Evolutionary conservation across 345 rosid genomes (phyloP).

Genomic region (Linum trigynum): DNA sequence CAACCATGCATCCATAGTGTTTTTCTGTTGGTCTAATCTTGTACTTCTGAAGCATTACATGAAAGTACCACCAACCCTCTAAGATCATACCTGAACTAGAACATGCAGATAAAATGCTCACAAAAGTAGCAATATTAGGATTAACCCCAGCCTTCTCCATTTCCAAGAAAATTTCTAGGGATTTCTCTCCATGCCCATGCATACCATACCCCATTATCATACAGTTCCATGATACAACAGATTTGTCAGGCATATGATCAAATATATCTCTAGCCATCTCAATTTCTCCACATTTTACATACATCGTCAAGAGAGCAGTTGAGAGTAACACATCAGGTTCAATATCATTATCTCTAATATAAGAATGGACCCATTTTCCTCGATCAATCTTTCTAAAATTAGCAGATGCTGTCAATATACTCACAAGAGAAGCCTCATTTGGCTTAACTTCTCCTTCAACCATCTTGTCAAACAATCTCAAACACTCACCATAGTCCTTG

Average conservation of each 20-base stretch:
- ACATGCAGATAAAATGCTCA: conserved; percentile 50
- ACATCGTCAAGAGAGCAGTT: conserved; percentile 50
- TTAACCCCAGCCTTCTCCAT: conserved; percentile 39
- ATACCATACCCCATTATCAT: conserved; percentile 32
- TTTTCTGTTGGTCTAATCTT: not conserved
- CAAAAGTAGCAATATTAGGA: conserved; percentile 44
- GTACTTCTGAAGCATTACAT: not conserved
- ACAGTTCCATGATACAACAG: conserved; percentile 26
- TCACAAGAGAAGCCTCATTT: conserved; percentile 42
- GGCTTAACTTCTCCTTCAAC: conserved; percentile 35
- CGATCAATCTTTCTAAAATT: conserved; percentile 33
- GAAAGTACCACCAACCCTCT: not conserved
- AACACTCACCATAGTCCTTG: conserved; percentile 40
- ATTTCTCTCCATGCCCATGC: conserved; percentile 36
- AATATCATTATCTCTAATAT: conserved; percentile 25
- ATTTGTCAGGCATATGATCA: conserved; percentile 23
- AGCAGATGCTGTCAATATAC: conserved; percentile 52
- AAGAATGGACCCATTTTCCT: conserved; percentile 45
- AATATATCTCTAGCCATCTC: conserved; percentile 23
- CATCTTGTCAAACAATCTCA: conserved; percentile 44
- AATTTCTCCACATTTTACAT: conserved; percentile 25
- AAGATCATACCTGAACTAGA: not conserved
- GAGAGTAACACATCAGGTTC: conserved; percentile 41
- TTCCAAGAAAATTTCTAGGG: conserved; percentile 35
- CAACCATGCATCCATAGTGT: not conserved